Base-by-base conservation (phyloP, 83 land plant species). In the Larix sibirica region DNA sequence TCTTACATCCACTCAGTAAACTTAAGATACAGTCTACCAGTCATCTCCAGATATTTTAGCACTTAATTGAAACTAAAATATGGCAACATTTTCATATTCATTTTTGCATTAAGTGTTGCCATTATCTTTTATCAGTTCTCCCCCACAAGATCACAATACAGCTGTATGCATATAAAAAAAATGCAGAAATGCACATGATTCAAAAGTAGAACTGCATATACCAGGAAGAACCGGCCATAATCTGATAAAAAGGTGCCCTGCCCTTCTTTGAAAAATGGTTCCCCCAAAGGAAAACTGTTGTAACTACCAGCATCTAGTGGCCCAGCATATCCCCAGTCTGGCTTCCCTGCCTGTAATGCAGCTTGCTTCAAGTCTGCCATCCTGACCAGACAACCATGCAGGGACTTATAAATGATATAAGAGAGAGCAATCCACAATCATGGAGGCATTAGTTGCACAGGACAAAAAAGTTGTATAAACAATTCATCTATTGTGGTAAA, bases 161-260 rank as follows among this genome's bases (percentile, higher is more conserved):
- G 18, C 58, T 76, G 33, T 54, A 3, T 14, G 17, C 5, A 31
- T 54, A 26, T 26, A 21, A 76, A 76, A 76, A 4, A 9, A 13
- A 26, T 16, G 28, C 79, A 76, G 44, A 54, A 76, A 54, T 16
- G n/a, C n/a, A 14, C 81, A 38, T 33, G n/a, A 38, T 36, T 64
- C n/a, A 71, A 26, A 54, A 47, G 81, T 36, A 70, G 42, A 71
- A 36, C 44, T 24, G 33, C 33, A 60, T 79, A 62, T 83, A 86
- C 89, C 66, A 88, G 81, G 80, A 88, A 88, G 63, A 88, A 88
- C 62, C 33, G 79, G 38, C 88, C 90, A 80, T 88, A 85, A 80
- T 85, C 87, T 56, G 82, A 88, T n/a, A 83, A 77, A 69, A 76
- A 83, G 38, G 75, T 65, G 77, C 85, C 89, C 54, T 79, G 56